Evolutionary conservation across 2,329 filamentous ascomycete species (phyloP).

Genomic region (Exophiala bonariae): DNA sequence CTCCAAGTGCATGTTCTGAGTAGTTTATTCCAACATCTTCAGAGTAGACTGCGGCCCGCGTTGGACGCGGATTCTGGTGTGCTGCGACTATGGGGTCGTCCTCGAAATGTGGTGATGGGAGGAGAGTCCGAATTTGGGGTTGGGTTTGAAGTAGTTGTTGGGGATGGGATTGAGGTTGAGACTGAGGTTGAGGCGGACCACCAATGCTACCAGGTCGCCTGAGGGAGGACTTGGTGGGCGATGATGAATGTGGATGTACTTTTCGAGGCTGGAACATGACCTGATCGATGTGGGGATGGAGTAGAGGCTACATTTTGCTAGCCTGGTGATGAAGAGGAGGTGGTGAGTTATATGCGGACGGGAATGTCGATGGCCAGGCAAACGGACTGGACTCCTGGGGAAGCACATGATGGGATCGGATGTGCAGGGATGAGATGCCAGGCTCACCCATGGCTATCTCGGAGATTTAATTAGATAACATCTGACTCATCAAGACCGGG

Average conservation of each 20-base stretch:
- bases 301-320: conserved; percentile 1
- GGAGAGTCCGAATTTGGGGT: conserved; percentile 17
- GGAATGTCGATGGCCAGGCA: too few relatives aligned
- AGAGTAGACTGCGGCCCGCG: conserved; percentile 12
- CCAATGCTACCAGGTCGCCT: conserved; percentile 16
- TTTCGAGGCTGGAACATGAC: conserved; percentile 23
- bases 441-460: too few relatives aligned
- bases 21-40: conserved; percentile 4
- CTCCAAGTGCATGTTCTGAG: conserved; percentile 21
- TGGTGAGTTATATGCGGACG: too few relatives aligned
- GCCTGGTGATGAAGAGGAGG: not conserved
- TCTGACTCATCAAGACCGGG: too few relatives aligned
- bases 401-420: too few relatives aligned
- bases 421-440: too few relatives aligned
- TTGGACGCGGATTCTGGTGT: conserved; percentile 9
- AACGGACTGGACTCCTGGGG: too few relatives aligned
- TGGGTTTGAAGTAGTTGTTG: conserved; percentile 8
- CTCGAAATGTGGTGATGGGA: conserved; percentile 26
- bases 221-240: conserved; percentile 28
- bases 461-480: too few relatives aligned
- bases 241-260: conserved; percentile 23
- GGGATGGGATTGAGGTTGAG: conserved; percentile 10
- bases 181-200: conserved; percentile 5
- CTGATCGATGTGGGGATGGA: not conserved
- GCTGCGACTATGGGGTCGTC: conserved; percentile 21